Conservation (phyloP, 768 basidiomycete species). For the Suillus hirtellus region DNA sequence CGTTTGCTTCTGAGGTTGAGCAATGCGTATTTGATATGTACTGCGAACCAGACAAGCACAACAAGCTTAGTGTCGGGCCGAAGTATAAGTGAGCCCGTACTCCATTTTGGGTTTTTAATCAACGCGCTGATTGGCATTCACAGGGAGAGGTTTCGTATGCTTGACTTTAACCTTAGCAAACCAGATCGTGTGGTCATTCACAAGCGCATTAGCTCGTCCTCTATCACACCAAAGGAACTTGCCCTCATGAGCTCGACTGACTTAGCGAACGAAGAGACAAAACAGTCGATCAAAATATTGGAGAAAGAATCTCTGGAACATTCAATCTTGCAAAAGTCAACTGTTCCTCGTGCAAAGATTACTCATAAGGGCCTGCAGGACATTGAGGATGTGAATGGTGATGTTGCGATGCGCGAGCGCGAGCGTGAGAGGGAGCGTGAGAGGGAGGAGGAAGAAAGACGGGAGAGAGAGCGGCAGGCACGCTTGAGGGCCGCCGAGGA, state of each 20-base stretch:
- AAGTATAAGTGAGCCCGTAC: constrained; percentile 74
- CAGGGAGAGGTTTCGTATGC: constrained; percentile 89
- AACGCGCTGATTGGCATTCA: constrained; percentile 15
- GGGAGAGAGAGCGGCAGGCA: constrained; percentile 69
- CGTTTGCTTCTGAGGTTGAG: constrained; percentile 74
- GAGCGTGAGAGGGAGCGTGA: constrained; percentile 59
- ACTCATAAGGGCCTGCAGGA: constrained; percentile 93
- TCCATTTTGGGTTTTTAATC: constrained; percentile 2
- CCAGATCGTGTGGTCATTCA: constrained; percentile 78
- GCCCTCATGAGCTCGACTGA: constrained; percentile 88
- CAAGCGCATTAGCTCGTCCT: constrained; percentile 68
- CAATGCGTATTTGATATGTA: constrained; percentile 73
- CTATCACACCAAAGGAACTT: constrained; percentile 69
- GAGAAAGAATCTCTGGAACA: constrained; percentile 83
- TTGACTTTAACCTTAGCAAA: constrained; percentile 86
- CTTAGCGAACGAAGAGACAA: constrained; percentile 82
- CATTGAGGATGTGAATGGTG: constrained; percentile 77
- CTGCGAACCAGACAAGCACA: constrained; percentile 73
- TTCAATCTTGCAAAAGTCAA: constrained; percentile 76
- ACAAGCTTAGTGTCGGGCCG: constrained; percentile 58
- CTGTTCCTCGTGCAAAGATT: constrained; percentile 72
- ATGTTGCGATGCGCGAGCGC: constrained; percentile 36
- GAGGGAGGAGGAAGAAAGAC: constrained; percentile 65
- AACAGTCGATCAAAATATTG: constrained; percentile 78
- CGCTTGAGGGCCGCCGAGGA: constrained; percentile 52